Base-by-base conservation (phyloP, 1,284 basidiomycete species). In the Xerocomus amazonicus region DNA sequence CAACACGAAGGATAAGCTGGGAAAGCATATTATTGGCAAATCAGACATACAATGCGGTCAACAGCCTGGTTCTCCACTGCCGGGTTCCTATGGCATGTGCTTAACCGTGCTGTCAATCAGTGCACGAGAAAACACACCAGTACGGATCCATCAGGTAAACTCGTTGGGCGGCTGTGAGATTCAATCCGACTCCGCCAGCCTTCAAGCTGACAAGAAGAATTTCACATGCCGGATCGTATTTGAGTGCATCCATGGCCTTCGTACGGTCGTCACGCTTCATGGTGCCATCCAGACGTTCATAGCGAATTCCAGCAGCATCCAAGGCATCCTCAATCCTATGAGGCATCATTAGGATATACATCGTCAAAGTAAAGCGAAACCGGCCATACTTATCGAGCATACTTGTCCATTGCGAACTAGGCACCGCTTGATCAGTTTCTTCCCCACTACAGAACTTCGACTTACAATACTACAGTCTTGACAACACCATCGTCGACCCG, bases 1-100 rank as follows among this genome's bases (percentile, higher is more conserved):
- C 36, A 42, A 6, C 6, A 35, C 9, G 13, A 45, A 54, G 35
- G 27, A n/a, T 53, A 39, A 52, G 56, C 42, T 57, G 34, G 32
- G 19, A 42, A 48, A 37, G 14, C 6, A 16, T 9, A 29, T 19
- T 27, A 16, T 19, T 23, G 26, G 19, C 37, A 50, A 44, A 28
- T 36, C 27, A 45, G 39, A 17, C 54, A 37, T 51, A 84, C 88
- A 60, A 96, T 93, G 54, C 95, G 84, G 75, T 97, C 89, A 47
- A 96, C 91, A 19, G 93, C 93, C 70, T 97, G 94, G 62, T 94
- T 92, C 74, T 97, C 94, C 7, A 97, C 94, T 10, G 93, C 93
- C 16, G 95, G 95, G 63, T 97, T 97, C 92, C 90, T 92, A 61
- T 23, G 56, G 7, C 26, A 23, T 23, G 46, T 50, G 13, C 47